These are phyloP conservation scores for Omphalotus guepiniiformis DNA, from an alignment of 768 basidiomycete genomes.

Conservation along the genomic window DNA sequence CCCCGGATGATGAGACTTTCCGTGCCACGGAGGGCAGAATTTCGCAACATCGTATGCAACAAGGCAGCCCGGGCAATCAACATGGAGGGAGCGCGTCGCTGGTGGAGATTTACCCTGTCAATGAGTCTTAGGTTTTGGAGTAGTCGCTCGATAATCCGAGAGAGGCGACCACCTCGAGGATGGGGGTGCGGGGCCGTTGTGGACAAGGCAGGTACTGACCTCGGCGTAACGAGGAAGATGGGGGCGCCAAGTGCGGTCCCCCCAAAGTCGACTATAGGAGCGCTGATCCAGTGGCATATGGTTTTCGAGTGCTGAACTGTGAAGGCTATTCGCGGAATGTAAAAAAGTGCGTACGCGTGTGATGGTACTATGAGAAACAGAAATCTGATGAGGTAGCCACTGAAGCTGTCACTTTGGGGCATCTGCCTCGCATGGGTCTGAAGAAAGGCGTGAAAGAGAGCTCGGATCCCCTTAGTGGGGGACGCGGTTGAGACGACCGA, in stretches of 20 bases:
- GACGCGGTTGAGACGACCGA: too few relatives aligned
- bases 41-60: constrained; percentile 17
- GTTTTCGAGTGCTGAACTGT: too few relatives aligned
- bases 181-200: constrained; percentile 1
- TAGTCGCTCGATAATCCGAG: constrained; percentile 6
- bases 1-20: constrained; percentile 27
- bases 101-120: constrained; percentile 16
- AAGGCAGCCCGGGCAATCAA: constrained; percentile 25
- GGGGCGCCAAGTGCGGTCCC: constrained; percentile 10
- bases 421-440: too few relatives aligned
- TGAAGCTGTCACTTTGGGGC: too few relatives aligned
- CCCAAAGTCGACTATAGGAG: constrained; percentile 25
- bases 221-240: not conserved
- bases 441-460: too few relatives aligned
- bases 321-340: too few relatives aligned
- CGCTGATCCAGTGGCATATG: constrained; percentile 27
- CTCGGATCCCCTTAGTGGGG: too few relatives aligned
- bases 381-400: too few relatives aligned
- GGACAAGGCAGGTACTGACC: constrained; percentile 14
- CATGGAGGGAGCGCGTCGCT: constrained; percentile 25
- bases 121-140: constrained; percentile 11
- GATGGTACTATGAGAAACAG: too few relatives aligned
- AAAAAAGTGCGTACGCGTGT: too few relatives aligned
- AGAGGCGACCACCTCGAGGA: constrained; percentile 15
- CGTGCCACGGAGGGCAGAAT: too few relatives aligned